Percentiles rank a stretch among this genome's conserved stretches.
Evolutionary conservation across 768 basidiomycete genomes (phyloP).

Genomic region (Gloeostereum incarnatum): DNA sequence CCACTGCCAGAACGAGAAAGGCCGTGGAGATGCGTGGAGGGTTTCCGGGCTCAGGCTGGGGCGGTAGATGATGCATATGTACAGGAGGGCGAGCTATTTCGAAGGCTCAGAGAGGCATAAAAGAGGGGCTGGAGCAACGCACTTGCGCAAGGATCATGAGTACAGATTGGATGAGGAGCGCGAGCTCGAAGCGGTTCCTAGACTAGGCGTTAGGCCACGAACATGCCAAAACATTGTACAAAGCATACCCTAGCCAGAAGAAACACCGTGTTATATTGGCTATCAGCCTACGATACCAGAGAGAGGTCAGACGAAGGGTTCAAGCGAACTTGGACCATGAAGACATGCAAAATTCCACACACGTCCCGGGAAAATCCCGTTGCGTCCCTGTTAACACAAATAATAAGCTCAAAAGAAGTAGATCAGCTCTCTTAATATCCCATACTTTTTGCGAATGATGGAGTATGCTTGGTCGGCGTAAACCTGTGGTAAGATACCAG

Average conservation of each 20-base stretch:
- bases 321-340: neutral
- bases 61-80: constrained; percentile 72
- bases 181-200: constrained; percentile 61
- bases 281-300: constrained; percentile 59
- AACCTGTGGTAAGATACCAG: constrained; percentile 29
- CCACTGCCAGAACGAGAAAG: constrained; percentile 85
- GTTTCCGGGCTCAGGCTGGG: constrained; percentile 52
- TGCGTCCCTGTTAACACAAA: constrained; percentile 44
- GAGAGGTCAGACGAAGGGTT: neutral
- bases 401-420: constrained; percentile 2
- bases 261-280: constrained; percentile 87
- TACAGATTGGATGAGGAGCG: constrained; percentile 72
- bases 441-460: constrained; percentile 70
- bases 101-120: constrained; percentile 5
- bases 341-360: constrained; percentile 59
- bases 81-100: constrained; percentile 72
- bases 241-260: constrained; percentile 71
- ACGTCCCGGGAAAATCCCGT: constrained; percentile 84
- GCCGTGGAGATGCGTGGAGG: constrained; percentile 50
- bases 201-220: constrained; percentile 3
- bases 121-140: constrained; percentile 13
- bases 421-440: too few relatives aligned
- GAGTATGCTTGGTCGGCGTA: constrained; percentile 78
- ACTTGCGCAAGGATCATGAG: constrained; percentile 84
- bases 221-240: neutral